These are phyloP conservation scores for Sporothrix pseudoabietina DNA, from an alignment of 2,329 filamentous ascomycete species.

Conservation along the genomic window DNA sequence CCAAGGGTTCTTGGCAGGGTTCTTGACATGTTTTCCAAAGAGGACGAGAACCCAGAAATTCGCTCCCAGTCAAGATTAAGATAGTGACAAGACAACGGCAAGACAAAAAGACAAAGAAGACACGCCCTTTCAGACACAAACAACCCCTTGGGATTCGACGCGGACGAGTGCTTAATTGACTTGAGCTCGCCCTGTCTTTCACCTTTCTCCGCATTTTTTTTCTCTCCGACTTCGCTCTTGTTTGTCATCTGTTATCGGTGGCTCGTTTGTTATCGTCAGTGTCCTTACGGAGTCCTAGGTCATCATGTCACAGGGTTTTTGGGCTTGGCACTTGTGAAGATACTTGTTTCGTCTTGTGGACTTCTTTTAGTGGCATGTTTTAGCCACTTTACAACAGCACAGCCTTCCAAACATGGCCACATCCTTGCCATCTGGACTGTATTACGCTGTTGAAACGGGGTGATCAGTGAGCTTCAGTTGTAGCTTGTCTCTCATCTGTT, in stretches of 20 bases:
- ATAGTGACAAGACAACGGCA: neutral
- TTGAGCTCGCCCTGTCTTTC: neutral
- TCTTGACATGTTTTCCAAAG: neutral
- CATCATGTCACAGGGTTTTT: neutral
- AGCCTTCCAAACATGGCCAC: neutral
- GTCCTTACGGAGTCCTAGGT: neutral
- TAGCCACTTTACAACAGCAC: neutral
- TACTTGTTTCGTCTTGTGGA: too few species aligned
- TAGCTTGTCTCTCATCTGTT: neutral
- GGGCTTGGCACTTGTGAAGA: neutral
- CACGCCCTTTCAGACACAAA: neutral
- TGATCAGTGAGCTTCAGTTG: neutral
- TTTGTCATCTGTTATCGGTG: neutral
- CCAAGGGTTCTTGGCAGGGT: neutral
- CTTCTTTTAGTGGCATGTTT: neutral
- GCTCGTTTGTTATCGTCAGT: neutral
- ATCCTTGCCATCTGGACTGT: neutral
- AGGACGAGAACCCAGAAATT: neutral
- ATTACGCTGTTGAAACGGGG: neutral
- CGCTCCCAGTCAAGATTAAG: neutral
- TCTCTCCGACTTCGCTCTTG: neutral
- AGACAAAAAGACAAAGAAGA: neutral
- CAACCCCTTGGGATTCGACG: neutral
- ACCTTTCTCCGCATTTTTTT: neutral
- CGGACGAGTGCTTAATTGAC: neutral